Conservation (phyloP, 169 alveolate species). For the Cryptosporidium bovis region DNA sequence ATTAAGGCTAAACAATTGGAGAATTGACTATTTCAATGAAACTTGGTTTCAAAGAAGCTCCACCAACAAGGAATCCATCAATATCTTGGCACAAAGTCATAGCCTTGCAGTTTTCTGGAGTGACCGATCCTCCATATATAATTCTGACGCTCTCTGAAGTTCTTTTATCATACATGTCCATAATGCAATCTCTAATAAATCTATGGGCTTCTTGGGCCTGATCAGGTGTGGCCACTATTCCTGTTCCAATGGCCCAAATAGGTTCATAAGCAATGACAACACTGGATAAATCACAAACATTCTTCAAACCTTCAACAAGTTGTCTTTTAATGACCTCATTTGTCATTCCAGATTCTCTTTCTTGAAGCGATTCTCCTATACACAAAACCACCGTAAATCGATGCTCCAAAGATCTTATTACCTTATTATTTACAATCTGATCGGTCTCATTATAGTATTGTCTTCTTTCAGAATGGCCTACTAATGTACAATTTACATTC, state of each 20-base stretch:
- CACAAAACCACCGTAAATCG: slow-evolving; percentile 92
- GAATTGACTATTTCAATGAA: slow-evolving; percentile 93
- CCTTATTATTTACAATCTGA: slow-evolving; percentile 94
- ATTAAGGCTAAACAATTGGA: slow-evolving; percentile 52
- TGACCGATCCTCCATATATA: slow-evolving; percentile 99
- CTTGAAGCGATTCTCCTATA: slow-evolving; percentile 96
- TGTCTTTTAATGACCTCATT: slow-evolving; percentile 91
- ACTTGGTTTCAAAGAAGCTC: slow-evolving; percentile 96
- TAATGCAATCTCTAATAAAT: slow-evolving; percentile 51
- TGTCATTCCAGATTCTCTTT: slow-evolving; percentile 93
- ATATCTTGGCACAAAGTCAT: slow-evolving; percentile 91
- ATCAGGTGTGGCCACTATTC: slow-evolving; percentile 95
- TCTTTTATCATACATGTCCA: not conserved
- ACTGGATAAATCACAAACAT: slow-evolving; percentile 87
- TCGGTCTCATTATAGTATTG: slow-evolving; percentile 93
- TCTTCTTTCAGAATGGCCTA: slow-evolving; percentile 99
- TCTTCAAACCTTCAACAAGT: slow-evolving; percentile 80
- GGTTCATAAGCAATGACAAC: slow-evolving; percentile 99
- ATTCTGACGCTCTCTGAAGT: slow-evolving; percentile 81
- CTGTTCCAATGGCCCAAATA: slow-evolving; percentile 99
- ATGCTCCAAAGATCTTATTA: slow-evolving; percentile 85
- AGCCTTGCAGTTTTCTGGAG: slow-evolving; percentile 93
- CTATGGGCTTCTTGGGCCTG: slow-evolving; percentile 96
- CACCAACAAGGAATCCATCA: slow-evolving; percentile 99
- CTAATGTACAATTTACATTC: slow-evolving; percentile 93